A percentile compares a stretch with the other conserved stretches of the same genome.
Conservation (phyloP, 2,329 filamentous ascomycete genomes). For the Pleurostoma richardsiae region DNA sequence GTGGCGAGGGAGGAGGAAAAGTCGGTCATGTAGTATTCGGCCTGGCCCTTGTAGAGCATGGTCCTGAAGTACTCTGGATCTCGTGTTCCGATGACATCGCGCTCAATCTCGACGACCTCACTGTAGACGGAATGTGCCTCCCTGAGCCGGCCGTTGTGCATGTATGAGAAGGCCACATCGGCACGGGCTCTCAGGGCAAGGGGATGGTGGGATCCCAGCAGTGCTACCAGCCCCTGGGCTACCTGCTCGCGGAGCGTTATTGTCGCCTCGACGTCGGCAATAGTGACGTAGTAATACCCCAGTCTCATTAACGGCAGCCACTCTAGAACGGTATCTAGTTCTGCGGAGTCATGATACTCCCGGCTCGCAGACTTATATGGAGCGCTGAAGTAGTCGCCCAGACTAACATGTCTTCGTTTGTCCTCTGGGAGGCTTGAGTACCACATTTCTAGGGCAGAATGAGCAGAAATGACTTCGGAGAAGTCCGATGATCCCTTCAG, state of each 20-base stretch:
- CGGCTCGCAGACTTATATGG: neutral
- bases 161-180: neutral
- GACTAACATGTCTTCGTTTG: neutral
- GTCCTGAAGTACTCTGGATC: neutral
- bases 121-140: neutral
- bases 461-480: neutral
- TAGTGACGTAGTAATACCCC: neutral
- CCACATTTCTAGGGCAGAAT: neutral
- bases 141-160: neutral
- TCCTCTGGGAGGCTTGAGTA: neutral
- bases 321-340: slow-evolving; percentile 1
- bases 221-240: neutral
- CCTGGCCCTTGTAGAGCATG: neutral
- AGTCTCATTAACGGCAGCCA: slow-evolving; percentile 4
- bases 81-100: neutral
- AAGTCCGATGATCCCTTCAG: neutral
- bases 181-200: slow-evolving; percentile 1
- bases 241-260: neutral
- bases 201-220: slow-evolving; percentile 1
- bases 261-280: neutral
- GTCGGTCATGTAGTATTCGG: slow-evolving; percentile 1
- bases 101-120: neutral
- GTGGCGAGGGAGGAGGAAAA: neutral
- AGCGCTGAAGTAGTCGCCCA: slow-evolving; percentile 1
- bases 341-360: neutral